Evolutionary conservation across 2,329 filamentous ascomycete genomes (phyloP).

Genomic region (Fusarium sp.): DNA sequence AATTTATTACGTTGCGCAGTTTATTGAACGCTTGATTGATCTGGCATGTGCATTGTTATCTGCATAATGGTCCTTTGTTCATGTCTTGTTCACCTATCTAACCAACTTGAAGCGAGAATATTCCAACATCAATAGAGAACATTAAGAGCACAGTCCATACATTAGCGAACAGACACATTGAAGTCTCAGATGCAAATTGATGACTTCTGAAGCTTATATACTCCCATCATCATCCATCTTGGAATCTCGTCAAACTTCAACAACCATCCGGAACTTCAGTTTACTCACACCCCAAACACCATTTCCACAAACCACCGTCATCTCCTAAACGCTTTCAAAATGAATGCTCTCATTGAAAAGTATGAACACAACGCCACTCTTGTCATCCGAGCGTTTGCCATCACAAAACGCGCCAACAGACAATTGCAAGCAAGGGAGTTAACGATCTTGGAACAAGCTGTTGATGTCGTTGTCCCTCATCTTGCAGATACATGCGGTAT

Average conservation of each 20-base stretch:
- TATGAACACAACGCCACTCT: not conserved
- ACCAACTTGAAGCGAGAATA: too few species aligned
- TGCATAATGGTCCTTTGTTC: too few species aligned
- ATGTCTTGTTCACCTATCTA: too few species aligned
- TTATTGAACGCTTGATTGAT: too few species aligned
- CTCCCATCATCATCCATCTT: not conserved
- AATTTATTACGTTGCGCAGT: too few species aligned
- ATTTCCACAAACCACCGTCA: not conserved
- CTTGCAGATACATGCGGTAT: not conserved
- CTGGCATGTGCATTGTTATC: too few species aligned
- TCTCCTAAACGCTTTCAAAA: not conserved
- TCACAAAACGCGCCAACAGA: not conserved
- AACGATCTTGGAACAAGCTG: not conserved
- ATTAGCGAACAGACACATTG: too few species aligned
- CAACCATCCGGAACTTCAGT: not conserved
- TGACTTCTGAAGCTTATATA: too few species aligned
- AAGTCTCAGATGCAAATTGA: too few species aligned
- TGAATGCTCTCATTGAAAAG: not conserved
- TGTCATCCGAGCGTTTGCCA: not conserved
- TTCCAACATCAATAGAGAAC: too few species aligned
- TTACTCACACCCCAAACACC: not conserved
- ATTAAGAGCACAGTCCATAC: too few species aligned
- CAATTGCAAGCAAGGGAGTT: not conserved
- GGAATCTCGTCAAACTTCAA: too few species aligned
- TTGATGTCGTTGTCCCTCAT: not conserved